Percentiles rank a stretch among this genome's conserved stretches.
Evolutionary conservation across 768 basidiomycete species (phyloP).

Genomic region (Nevesoporus exiguus): DNA sequence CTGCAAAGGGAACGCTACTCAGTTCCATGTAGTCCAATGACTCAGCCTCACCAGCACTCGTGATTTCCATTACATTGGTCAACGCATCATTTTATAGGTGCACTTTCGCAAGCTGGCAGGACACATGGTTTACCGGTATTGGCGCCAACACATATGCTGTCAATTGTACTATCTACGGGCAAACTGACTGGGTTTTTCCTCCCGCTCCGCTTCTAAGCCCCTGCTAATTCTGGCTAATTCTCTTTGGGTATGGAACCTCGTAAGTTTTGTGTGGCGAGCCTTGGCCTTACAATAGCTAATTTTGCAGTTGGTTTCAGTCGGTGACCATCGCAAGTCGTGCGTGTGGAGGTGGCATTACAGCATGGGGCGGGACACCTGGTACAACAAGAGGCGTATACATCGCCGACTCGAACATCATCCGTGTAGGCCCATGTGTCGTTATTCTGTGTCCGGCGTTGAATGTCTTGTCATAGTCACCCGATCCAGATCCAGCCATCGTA

Average conservation of each 20-base stretch:
- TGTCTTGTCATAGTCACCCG: conserved; percentile 45
- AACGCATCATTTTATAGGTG: conserved; percentile 54
- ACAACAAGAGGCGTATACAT: conserved; percentile 54
- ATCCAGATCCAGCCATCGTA: conserved; percentile 48
- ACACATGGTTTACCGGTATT: conserved; percentile 60
- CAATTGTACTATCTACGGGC: conserved; percentile 60
- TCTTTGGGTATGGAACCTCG: conserved; percentile 14
- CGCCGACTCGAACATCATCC: conserved; percentile 50
- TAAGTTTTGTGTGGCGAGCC: not conserved
- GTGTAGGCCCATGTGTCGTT: conserved; percentile 36
- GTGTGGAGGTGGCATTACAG: conserved; percentile 62
- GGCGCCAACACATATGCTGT: conserved; percentile 57
- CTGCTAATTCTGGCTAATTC: not conserved
- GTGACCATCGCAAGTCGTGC: conserved; percentile 57
- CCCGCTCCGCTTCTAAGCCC: not conserved
- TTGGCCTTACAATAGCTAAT: not conserved
- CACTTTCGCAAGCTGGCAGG: conserved; percentile 13
- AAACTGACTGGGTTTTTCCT: conserved; percentile 50
- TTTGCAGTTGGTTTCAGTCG: conserved; percentile 55
- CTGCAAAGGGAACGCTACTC: not conserved
- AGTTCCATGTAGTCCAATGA: conserved; percentile 44
- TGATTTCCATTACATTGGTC: conserved; percentile 58
- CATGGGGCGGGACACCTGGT: conserved; percentile 52
- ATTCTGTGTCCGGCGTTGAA: not conserved
- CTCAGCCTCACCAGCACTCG: conserved; percentile 58